Evolutionary conservation across 2,329 filamentous ascomycete genomes (phyloP).

Genomic region (Fusarium anguioides): DNA sequence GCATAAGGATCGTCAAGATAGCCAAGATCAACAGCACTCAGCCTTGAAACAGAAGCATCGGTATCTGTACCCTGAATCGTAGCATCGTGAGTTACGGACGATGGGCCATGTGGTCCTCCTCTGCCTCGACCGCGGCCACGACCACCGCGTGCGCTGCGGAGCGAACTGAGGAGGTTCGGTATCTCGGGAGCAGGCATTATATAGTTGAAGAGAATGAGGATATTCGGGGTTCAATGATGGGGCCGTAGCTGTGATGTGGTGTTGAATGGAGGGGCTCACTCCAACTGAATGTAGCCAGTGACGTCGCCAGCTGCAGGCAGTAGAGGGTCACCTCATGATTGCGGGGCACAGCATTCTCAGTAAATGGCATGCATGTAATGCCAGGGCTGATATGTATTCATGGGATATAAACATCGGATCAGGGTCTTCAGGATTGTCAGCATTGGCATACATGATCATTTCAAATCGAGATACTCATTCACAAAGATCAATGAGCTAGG

Average conservation of each 20-base stretch:
- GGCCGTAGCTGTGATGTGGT: background rate
- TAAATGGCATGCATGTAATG: background rate
- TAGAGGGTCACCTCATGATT: conserved; percentile 20
- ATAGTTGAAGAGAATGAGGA: background rate
- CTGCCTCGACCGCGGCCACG: conserved; percentile 44
- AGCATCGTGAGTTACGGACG: conserved; percentile 68
- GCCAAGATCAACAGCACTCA: conserved; percentile 87
- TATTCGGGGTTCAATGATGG: conserved; percentile 11
- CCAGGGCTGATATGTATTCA: background rate
- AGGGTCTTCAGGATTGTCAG: no score
- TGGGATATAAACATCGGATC: background rate
- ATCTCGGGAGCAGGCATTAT: conserved; percentile 79
- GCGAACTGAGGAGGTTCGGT: conserved; percentile 75
- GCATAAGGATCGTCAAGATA: conserved; percentile 89
- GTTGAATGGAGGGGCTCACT: conserved; percentile 4
- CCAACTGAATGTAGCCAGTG: conserved; percentile 4
- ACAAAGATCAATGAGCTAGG: no score
- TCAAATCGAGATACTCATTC: background rate
- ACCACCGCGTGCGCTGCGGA: conserved; percentile 56
- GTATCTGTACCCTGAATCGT: conserved; percentile 90
- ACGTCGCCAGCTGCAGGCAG: conserved; percentile 19
- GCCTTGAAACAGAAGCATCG: conserved; percentile 87
- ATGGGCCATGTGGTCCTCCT: conserved; percentile 48
- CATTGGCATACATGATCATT: background rate
- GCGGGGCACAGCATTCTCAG: conserved; percentile 13